Percentiles rank a stretch among this genome's conserved stretches.
Conservation (phyloP, 2,329 filamentous ascomycete genomes). For the Lecanicillium sp. region DNA sequence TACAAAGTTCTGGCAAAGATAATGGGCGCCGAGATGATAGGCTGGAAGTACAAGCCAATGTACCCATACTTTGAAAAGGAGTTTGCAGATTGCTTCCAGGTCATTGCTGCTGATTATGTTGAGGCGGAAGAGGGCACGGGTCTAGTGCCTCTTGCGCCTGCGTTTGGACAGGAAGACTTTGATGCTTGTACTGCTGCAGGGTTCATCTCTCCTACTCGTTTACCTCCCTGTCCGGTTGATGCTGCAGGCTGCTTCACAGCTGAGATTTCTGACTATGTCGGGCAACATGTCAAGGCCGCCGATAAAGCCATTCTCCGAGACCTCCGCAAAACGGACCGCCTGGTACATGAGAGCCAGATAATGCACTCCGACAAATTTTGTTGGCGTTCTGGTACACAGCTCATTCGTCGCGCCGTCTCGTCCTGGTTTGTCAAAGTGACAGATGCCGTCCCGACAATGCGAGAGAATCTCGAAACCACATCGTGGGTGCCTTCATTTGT, state of each 20-base stretch:
- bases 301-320: conserved; percentile 19
- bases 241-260: conserved; percentile 29
- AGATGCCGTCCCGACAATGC: conserved; percentile 15
- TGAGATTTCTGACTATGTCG: conserved; percentile 17
- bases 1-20: conserved; percentile 61
- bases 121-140: conserved; percentile 67
- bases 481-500: conserved; percentile 17
- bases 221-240: conserved; percentile 65
- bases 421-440: conserved; percentile 20
- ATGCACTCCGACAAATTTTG: conserved; percentile 18
- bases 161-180: conserved; percentile 74
- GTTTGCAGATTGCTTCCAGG: conserved; percentile 62
- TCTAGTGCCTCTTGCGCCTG: conserved; percentile 67
- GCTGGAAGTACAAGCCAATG: conserved; percentile 64
- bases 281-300: conserved; percentile 18
- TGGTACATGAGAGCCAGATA: conserved; percentile 15
- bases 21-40: conserved; percentile 60
- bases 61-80: conserved; percentile 66
- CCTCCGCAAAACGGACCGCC: conserved; percentile 14
- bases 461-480: conserved; percentile 16
- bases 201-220: conserved; percentile 53
- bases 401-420: conserved; percentile 18
- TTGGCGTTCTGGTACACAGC: conserved; percentile 19
- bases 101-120: conserved; percentile 63
- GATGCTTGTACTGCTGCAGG: conserved; percentile 56